Percentiles rank a stretch among this genome's conserved stretches.
Conservation (phyloP, 805 yeast genomes). For the Kregervanrija pseudodelftensis region DNA sequence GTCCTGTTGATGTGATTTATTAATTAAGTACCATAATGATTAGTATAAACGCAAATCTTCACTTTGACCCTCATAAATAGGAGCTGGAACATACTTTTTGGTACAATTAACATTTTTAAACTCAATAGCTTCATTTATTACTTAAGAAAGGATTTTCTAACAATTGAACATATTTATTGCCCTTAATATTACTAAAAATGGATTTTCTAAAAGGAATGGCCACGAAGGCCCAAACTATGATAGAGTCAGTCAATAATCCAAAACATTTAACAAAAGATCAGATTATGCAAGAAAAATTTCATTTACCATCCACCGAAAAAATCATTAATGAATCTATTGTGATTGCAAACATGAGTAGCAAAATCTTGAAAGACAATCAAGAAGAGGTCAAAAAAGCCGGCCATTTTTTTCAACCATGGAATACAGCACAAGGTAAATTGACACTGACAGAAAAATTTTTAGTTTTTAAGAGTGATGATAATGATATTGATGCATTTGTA, state of each 20-base stretch:
- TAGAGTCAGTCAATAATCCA: slow-evolving; percentile 31
- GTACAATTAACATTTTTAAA: too few relatives aligned
- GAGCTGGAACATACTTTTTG: too few relatives aligned
- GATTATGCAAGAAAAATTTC: slow-evolving; percentile 56
- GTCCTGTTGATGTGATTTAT: too few relatives aligned
- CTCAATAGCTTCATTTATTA: too few relatives aligned
- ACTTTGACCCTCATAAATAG: too few relatives aligned
- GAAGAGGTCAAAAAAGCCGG: background rate
- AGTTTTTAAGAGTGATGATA: slow-evolving; percentile 66
- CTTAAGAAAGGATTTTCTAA: too few relatives aligned
- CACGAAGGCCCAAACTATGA: slow-evolving; percentile 40
- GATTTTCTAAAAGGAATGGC: slow-evolving; percentile 43
- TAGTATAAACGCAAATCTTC: too few relatives aligned
- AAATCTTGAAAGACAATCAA: too few relatives aligned
- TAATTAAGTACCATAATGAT: too few relatives aligned
- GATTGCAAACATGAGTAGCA: too few relatives aligned
- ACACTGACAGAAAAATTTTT: slow-evolving; percentile 69
- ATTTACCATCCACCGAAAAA: slow-evolving; percentile 64
- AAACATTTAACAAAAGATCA: slow-evolving; percentile 59
- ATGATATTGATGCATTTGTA: slow-evolving; percentile 54
- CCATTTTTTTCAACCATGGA: slow-evolving; percentile 18
- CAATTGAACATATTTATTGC: too few relatives aligned
- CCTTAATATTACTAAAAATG: slow-evolving; percentile 24
- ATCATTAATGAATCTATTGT: slow-evolving; percentile 49
- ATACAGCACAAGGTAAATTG: slow-evolving; percentile 41